Base-by-base conservation (phyloP, 2,329 filamentous ascomycete genomes). In the Aspergillus tanneri region DNA sequence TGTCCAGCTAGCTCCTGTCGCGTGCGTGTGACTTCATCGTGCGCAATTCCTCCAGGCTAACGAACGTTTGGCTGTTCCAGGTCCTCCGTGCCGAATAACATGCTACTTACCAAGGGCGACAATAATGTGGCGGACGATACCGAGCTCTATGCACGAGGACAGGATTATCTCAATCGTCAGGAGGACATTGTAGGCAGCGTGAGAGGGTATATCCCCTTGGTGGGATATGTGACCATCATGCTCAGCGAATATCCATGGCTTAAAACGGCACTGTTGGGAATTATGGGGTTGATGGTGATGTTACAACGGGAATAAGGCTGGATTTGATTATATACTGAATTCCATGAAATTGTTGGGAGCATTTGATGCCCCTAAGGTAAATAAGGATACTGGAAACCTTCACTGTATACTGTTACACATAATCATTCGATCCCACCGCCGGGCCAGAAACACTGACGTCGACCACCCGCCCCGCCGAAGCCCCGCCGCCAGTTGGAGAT, bases 141-240 rank as follows among this genome's bases (percentile, higher is more conserved):
- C 12, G 91, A 96, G 67, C 80, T 87, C 14, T 96, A 96, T 68
- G 91, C 93, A 2, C 77, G 78, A 30, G 89, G 87, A 14, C 92
- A 99, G 72, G 88, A 89, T 65, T 95, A 89, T 68, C 78, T 99
- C 37, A 85, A 87, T 67, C 82, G 93, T 50, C 71, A 77, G 57
- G 81, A 87, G 65, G 92, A 97, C 66, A 91, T 99, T 47, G 89
- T 99, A 48, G 93, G 93, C 37, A 95, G 88, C 59, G 93, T 97
- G 5, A 77, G 93, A 9, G 93, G 82, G 28, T 99, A 95, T 68
- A 85, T 97, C 48, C 93, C 93, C 0, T 95, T 93, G 63, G 90
- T 97, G 11, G 93, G 93, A 57, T 97, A 97, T 66, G 91, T 97
- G 37, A 99, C 93, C 2, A 99, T 99, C 60, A 77, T 97, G 70